phyloP scores from a whole-genome alignment of 192 early-diverging fungal genomes.

The Lunasporangiospora selenospora region DNA sequence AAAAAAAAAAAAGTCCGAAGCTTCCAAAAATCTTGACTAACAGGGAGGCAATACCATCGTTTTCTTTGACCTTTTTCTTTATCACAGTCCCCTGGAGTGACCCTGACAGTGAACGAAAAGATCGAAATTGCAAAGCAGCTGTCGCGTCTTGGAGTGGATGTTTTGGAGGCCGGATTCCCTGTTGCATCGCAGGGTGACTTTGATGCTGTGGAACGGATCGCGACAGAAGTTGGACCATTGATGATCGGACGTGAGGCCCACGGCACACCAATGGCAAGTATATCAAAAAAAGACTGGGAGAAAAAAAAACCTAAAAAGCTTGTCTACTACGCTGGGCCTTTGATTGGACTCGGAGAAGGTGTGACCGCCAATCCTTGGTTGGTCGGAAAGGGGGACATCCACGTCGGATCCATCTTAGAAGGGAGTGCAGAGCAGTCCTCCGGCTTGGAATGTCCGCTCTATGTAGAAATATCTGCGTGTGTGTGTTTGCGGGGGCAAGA shows the following conservation, averaged over 20 bases:
- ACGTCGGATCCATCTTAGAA: too few species aligned
- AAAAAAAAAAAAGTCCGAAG: too few species aligned
- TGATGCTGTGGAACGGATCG: constrained; percentile 93
- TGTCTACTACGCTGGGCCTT: too few species aligned
- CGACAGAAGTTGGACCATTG: constrained; percentile 87
- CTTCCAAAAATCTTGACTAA: too few species aligned
- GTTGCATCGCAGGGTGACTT: constrained; percentile 95
- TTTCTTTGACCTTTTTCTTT: background rate
- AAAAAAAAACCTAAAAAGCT: too few species aligned
- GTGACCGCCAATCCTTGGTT: background rate
- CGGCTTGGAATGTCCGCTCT: too few species aligned
- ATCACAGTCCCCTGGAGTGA: constrained; percentile 92
- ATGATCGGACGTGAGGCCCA: constrained; percentile 80
- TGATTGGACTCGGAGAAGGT: too few species aligned
- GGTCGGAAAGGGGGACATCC: background rate
- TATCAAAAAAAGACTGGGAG: background rate
- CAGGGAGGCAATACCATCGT: too few species aligned
- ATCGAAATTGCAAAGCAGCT: constrained; percentile 93
- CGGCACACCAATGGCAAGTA: constrained; percentile 81
- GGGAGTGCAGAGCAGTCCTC: too few species aligned
- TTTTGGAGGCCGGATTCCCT: constrained; percentile 97
- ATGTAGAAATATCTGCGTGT: too few species aligned
- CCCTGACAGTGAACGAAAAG: constrained; percentile 91
- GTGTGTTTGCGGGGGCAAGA: too few species aligned
- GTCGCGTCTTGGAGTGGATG: constrained; percentile 93